Conservation (phyloP, 2,329 filamentous ascomycete species). For the Blumeria hordei region DNA sequence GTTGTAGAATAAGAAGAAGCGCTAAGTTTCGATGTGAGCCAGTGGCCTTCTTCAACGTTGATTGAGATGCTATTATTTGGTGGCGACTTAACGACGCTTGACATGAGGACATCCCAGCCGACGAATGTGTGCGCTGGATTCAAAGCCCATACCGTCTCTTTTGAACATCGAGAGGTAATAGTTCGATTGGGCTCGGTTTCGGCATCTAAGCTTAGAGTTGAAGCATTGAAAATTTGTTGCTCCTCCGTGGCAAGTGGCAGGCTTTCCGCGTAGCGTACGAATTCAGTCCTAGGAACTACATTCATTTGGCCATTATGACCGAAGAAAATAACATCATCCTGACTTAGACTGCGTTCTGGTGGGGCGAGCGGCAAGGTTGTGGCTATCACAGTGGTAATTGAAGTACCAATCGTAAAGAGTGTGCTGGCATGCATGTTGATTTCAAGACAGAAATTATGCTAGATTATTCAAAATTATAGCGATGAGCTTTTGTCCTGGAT, state of each 20-base stretch:
- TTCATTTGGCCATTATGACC: neutral
- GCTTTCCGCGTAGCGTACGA: too few relatives aligned
- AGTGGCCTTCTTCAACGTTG: slow-evolving; percentile 15
- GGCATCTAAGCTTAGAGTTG: neutral
- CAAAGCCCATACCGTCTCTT: slow-evolving; percentile 9
- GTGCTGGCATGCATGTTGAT: neutral
- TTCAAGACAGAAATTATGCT: too few relatives aligned
- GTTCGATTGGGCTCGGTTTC: neutral
- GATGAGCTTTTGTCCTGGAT: too few relatives aligned
- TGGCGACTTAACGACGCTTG: slow-evolving; percentile 15
- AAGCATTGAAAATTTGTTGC: neutral
- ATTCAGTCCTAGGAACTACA: neutral
- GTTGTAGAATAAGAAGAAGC: slow-evolving; percentile 1
- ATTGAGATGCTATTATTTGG: slow-evolving; percentile 12
- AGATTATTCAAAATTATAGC: too few relatives aligned
- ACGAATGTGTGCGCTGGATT: slow-evolving; percentile 13
- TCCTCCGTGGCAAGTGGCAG: neutral
- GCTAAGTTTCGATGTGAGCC: slow-evolving; percentile 15
- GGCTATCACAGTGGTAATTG: neutral
- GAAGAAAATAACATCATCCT: neutral
- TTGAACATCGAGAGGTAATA: neutral
- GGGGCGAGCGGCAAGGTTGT: neutral
- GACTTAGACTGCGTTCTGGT: neutral
- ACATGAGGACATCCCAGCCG: slow-evolving; percentile 19
- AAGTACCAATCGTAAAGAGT: neutral